Base-by-base conservation (phyloP, 2,329 filamentous ascomycete genomes). In the Cladosporium halotolerans region DNA sequence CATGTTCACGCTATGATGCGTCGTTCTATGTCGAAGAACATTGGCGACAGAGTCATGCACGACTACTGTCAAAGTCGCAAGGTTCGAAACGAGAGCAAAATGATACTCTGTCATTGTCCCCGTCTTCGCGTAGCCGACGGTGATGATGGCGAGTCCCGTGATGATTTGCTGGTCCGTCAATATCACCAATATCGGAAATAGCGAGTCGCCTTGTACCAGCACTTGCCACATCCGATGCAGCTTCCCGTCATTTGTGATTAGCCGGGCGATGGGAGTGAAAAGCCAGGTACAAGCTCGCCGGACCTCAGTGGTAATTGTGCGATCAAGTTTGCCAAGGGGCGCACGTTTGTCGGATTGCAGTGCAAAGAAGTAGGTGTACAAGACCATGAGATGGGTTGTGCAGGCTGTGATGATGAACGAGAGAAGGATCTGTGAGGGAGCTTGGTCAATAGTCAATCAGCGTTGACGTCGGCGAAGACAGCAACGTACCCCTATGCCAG, bases 121-220 rank as follows among this genome's bases (percentile, higher is more conserved):
- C 8, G 38, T 11, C 5, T 43, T 14, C 4, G 39, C 16, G 14
- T 46, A 51, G 14, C 40, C 56, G 31, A 47, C 39, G 4, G 44
- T 41, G 2, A 56, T 28, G 7, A 57, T 16, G 19, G 44, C 53
- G 40, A 57, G 36, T 13, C 56, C 56, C 9, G 50, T 57, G 5
- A 57, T 33, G 14, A 57, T 45, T 33, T 57, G 56, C 33, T 56
- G 56, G 23, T 56, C 54, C 33, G 54, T 57, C 19, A 57, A 47
- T 10, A 32, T 23, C 1, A 23, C 14, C 13, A 57, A 18, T 10
- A 45, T 32, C 9, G 11, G 13, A 13, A 14, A 32, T 18, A 45
- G 32, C 11, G n/a, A n/a, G n/a, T 33, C 23, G 19, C 18, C 31
- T 18, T 34, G n/a, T 14, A 18, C 6, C 11, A 45, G 6, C 9